phyloP scores from a whole-genome alignment of 257 asterid species.

The Salvia hispanica region DNA sequence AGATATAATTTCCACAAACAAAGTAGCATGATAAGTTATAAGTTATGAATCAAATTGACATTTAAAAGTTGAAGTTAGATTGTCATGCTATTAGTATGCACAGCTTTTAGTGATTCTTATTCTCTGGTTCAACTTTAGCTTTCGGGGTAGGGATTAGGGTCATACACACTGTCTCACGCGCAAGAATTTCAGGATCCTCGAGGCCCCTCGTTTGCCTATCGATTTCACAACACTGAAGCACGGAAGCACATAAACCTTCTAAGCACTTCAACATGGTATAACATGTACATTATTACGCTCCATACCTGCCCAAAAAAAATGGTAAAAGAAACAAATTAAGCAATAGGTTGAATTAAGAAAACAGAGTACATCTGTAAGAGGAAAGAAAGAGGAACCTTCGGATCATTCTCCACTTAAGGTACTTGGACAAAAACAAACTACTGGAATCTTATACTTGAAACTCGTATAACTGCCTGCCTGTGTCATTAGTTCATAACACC shows the following conservation, averaged over 20 bases:
- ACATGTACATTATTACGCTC: conserved; percentile 66
- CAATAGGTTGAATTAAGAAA: conserved; percentile 10
- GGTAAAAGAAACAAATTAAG: background rate
- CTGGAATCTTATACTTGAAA: conserved; percentile 24
- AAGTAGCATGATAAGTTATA: background rate
- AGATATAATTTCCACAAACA: conserved; percentile 8
- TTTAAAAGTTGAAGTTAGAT: conserved; percentile 6
- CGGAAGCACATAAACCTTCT: conserved; percentile 88
- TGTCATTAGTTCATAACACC: conserved; percentile 12
- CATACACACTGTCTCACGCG: conserved; percentile 99
- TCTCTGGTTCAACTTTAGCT: no score
- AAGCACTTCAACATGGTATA: conserved; percentile 90
- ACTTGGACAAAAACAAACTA: conserved; percentile 25
- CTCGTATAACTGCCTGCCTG: no score
- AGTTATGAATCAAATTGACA: conserved; percentile 18
- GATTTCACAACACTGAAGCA: conserved; percentile 87
- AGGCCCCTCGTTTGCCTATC: conserved; percentile 83
- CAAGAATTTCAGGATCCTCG: conserved; percentile 96
- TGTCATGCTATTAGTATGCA: conserved; percentile 21
- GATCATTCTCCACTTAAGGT: conserved; percentile 71
- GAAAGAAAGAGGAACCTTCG: conserved; percentile 51
- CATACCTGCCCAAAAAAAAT: conserved; percentile 66
- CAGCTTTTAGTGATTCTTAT: no score
- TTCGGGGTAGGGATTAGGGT: conserved; percentile 16
- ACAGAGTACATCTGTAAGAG: background rate